Percentiles rank a stretch among this genome's conserved stretches.
Evolutionary conservation across 176 grass and related monocot genomes (phyloP).

Genomic region (Musa troglodytarum): DNA sequence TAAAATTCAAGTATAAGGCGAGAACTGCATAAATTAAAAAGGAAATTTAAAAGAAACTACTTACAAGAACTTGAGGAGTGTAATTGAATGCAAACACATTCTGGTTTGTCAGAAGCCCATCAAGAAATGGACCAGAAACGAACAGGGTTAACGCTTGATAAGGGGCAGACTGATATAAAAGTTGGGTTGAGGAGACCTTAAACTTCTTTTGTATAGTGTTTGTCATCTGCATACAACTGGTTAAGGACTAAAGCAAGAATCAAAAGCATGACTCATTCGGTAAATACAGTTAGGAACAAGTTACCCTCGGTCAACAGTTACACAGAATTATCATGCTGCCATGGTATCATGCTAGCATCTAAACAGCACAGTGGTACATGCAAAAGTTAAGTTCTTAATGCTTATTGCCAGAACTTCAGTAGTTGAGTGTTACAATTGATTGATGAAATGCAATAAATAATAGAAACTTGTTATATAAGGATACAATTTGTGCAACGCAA

Average conservation of each 20-base stretch:
- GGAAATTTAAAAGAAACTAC: constrained; percentile 19
- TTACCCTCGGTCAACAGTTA: neutral
- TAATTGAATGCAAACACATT: constrained; percentile 96
- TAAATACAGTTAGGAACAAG: neutral
- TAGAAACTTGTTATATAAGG: constrained; percentile 5
- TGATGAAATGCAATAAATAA: neutral
- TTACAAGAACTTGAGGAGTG: constrained; percentile 94
- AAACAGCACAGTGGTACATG: neutral
- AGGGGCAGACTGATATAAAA: constrained; percentile 88
- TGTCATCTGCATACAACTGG: constrained; percentile 71
- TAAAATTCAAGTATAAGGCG: constrained; percentile 21
- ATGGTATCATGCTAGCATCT: neutral
- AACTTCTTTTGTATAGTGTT: constrained; percentile 99
- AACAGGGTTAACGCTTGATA: constrained; percentile 93
- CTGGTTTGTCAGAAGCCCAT: constrained; percentile 81
- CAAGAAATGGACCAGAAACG: constrained; percentile 71
- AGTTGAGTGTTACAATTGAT: neutral
- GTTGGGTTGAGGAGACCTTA: constrained; percentile 95
- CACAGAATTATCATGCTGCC: neutral
- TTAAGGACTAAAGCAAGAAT: constrained; percentile 48
- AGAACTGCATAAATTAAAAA: constrained; percentile 20
- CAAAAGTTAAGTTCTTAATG: neutral
- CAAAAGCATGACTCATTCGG: neutral
- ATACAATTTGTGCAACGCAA: constrained; percentile 34
- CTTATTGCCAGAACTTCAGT: neutral